These are phyloP conservation scores for Solanum piurae DNA, from an alignment of 257 asterid genomes.

Conservation along the genomic window DNA sequence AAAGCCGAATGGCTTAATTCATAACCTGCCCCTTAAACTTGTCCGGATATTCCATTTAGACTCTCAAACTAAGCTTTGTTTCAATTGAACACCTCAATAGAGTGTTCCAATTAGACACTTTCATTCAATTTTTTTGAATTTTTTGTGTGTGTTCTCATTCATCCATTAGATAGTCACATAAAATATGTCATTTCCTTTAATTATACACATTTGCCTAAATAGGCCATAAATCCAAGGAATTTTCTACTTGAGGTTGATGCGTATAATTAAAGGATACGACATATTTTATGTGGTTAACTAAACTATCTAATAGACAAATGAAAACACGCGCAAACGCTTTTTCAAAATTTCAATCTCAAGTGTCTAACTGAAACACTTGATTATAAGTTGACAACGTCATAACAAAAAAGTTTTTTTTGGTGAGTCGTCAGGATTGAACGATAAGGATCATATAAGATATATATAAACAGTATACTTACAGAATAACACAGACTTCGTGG, in stretches of 20 bases:
- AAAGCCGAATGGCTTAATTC: not conserved
- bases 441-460: not conserved
- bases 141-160: not conserved
- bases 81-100: not conserved
- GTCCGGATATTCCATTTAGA: not conserved
- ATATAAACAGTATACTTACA: slow-evolving; percentile 34
- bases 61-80: not conserved
- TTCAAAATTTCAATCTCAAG: not conserved
- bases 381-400: not conserved
- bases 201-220: not conserved
- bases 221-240: not conserved
- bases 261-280: not conserved
- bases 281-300: not conserved
- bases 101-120: not conserved
- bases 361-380: not conserved
- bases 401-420: not conserved
- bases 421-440: not conserved
- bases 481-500: slow-evolving; percentile 73
- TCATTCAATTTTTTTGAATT: not conserved
- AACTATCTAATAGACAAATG: not conserved
- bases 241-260: not conserved
- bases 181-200: not conserved
- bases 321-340: not conserved
- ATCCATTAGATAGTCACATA: not conserved
- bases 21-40: not conserved